These are phyloP conservation scores for Karstenula rhodostoma DNA, from an alignment of 2,329 filamentous ascomycete species.

Conservation along the genomic window DNA sequence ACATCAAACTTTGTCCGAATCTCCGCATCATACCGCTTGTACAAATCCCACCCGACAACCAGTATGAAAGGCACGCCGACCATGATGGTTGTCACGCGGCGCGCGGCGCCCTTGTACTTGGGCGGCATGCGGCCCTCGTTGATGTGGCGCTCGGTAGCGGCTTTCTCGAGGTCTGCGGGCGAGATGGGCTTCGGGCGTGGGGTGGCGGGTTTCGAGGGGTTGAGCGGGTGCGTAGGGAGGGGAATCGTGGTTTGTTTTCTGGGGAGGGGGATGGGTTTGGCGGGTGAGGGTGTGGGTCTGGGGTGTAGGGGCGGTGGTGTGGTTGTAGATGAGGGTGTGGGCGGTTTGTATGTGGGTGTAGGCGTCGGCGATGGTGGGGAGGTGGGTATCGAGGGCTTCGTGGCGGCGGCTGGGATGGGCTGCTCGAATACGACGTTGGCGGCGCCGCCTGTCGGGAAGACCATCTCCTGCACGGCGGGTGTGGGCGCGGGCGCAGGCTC, in stretches of 20 bases:
- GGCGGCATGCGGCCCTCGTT: constrained; percentile 31
- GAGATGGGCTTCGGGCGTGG: constrained; percentile 13
- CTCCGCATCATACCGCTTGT: constrained; percentile 27
- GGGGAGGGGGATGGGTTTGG: constrained; percentile 8
- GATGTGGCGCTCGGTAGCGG: constrained; percentile 20
- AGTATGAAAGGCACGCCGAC: constrained; percentile 45
- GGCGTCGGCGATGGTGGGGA: background rate
- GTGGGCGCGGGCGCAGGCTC: background rate
- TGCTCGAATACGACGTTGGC: background rate
- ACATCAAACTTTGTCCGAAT: constrained; percentile 26
- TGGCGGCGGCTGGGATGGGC: background rate
- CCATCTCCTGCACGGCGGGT: background rate
- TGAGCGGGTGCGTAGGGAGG: constrained; percentile 30
- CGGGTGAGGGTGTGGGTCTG: constrained; percentile 6
- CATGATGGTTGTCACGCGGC: constrained; percentile 44
- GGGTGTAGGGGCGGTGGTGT: background rate
- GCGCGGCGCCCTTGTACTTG: constrained; percentile 44
- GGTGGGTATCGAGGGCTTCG: background rate
- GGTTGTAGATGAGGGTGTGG: background rate
- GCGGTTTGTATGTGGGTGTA: background rate
- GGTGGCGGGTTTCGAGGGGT: constrained; percentile 15
- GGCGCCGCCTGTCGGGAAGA: background rate
- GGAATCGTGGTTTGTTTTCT: constrained; percentile 32
- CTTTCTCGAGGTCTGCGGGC: constrained; percentile 3
- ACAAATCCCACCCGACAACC: constrained; percentile 45